Conservation (phyloP, 2,329 filamentous ascomycete genomes). For the Fusarium sp. region DNA sequence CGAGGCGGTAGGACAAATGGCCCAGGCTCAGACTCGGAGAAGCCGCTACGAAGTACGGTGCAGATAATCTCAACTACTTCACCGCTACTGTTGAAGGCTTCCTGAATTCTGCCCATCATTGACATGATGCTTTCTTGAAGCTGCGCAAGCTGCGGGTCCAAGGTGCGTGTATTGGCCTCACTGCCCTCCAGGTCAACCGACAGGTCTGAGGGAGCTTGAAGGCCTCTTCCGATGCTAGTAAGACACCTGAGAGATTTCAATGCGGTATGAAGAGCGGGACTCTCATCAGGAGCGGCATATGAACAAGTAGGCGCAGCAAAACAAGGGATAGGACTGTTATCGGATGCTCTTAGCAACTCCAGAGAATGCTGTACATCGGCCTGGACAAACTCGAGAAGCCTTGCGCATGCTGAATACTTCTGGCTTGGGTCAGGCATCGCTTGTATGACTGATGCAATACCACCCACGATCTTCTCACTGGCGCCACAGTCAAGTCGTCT, state of each 20-base stretch:
- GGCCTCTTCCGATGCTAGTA: conserved; percentile 73
- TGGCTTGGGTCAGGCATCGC: conserved; percentile 68
- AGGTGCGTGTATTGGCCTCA: neutral
- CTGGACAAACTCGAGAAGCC: conserved; percentile 60
- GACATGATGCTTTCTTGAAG: conserved; percentile 59
- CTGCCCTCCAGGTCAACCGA: conserved; percentile 73
- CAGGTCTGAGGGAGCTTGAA: conserved; percentile 73
- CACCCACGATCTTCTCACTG: conserved; percentile 77
- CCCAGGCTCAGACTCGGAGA: conserved; percentile 76
- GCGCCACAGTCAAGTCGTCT: conserved; percentile 69
- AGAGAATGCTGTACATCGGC: conserved; percentile 57
- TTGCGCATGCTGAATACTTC: conserved; percentile 59
- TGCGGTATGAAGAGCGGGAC: conserved; percentile 57
- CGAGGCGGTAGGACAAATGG: conserved; percentile 78
- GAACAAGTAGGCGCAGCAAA: conserved; percentile 38
- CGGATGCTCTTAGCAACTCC: conserved; percentile 30
- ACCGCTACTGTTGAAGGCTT: conserved; percentile 64
- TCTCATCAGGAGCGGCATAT: conserved; percentile 51
- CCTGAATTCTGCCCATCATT: conserved; percentile 58
- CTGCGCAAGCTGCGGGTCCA: conserved; percentile 36
- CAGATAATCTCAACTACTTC: conserved; percentile 79
- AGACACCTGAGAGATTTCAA: conserved; percentile 72
- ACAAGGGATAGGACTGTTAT: conserved; percentile 34
- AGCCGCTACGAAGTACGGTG: conserved; percentile 75
- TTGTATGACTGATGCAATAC: conserved; percentile 79